A percentile compares a stretch with the other conserved stretches of the same genome.
Evolutionary conservation across 257 asterid species (phyloP).

Genomic region (Ballota nigra): DNA sequence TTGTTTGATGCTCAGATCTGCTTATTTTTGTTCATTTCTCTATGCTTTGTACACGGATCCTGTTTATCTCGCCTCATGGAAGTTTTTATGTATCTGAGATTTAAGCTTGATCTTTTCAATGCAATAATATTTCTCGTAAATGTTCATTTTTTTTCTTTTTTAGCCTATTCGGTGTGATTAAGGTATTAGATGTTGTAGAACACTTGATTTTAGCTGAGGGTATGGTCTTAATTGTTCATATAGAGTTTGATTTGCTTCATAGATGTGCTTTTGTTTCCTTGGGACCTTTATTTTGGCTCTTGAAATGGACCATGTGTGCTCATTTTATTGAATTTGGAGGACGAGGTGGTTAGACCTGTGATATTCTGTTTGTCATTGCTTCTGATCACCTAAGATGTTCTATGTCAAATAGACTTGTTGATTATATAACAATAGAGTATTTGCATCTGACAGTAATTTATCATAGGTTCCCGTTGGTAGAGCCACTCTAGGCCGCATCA

Average conservation of each 20-base stretch:
- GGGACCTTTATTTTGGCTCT: not conserved
- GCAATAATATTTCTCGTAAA: not conserved
- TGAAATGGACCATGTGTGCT: not conserved
- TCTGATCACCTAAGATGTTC: not conserved
- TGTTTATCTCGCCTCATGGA: not conserved
- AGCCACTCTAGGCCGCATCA: constrained; percentile 96
- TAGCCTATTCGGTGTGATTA: not conserved
- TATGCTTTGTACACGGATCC: not conserved
- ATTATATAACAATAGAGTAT: not conserved
- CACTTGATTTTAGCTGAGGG: not conserved
- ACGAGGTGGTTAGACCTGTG: not conserved
- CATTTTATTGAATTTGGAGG: not conserved
- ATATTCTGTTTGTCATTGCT: not conserved
- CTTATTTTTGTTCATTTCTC: not conserved
- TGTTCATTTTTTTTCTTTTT: not conserved
- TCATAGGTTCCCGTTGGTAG: constrained; percentile 96
- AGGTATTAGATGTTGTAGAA: not conserved
- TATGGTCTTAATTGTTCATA: not conserved
- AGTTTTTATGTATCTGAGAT: not conserved
- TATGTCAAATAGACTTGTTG: not conserved
- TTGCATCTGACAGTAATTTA: not conserved
- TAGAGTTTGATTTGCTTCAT: not conserved
- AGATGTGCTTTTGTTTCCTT: not conserved
- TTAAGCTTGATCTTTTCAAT: not conserved
- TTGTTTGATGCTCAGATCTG: constrained; percentile 22